Evolutionary conservation across 345 rosid species (phyloP), one percentile per base, ranked within the genome.

Genomic region (Pugionium dolabratum): DNA sequence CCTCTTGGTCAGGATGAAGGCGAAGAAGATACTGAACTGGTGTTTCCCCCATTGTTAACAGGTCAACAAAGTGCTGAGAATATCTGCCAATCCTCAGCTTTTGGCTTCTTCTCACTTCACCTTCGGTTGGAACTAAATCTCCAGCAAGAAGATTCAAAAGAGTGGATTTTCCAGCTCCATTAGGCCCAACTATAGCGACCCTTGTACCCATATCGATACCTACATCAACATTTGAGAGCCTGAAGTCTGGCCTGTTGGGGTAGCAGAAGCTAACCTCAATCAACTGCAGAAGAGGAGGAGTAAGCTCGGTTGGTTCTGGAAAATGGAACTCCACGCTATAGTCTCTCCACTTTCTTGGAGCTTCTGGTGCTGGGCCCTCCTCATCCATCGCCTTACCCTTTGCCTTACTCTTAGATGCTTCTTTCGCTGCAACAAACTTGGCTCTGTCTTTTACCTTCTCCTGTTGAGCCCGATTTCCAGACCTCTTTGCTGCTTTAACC

Each of bases 201-300:
- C 96, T 79, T 42, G 99, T 90, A 54, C 96, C 97, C 99, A 94
- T 90, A 77, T 94, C 99, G 54, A 94, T 90, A 61, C 99, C 99
- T 44, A 86, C 91, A 76, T 94, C 99, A 54, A 94, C 91, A 67
- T 88, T 68, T 0, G 91, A 74, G 42, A 88, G 90, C 72, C 78
- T 86, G 76, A 94, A 90, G 70, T 94, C 97, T 29, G 76, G 76
- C 11, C 99, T 77, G 50, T 79, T 84, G 5, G 97, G 97, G 70
- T 94, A 94, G 57, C 89, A 72, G 79, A 94, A 94, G 78, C 89
- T 90, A 63, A 90, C 93, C 60, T 90, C 96, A 49, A 90, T 82
- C 32, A 90, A 82, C 81, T 94, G 99, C 74, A 94, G 64, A 31
- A 94, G 85, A 11, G 99, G 97, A 2, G 95, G 97, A 32, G 97